Conservation (phyloP, 1,139 yeast species). For the Arxiozyma heterogenica region DNA sequence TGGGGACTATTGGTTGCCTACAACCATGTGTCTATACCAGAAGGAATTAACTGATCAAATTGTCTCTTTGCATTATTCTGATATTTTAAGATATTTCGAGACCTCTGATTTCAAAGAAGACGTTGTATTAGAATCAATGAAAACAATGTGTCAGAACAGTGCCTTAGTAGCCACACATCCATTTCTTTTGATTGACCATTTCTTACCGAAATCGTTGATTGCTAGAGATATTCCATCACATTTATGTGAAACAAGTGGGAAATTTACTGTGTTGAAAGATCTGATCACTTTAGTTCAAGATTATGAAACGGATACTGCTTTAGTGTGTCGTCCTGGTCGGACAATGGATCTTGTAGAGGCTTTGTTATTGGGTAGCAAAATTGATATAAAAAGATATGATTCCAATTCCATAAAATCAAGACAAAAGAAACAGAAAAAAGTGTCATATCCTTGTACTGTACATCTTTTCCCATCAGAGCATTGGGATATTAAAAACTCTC, state of each 20-base stretch:
- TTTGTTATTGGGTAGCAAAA: slow-evolving; percentile 55
- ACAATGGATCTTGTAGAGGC: slow-evolving; percentile 77
- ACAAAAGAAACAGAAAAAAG: slow-evolving; percentile 29
- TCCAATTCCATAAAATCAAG: slow-evolving; percentile 42
- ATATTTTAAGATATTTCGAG: slow-evolving; percentile 79
- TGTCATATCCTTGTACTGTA: slow-evolving; percentile 25
- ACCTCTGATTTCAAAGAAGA: slow-evolving; percentile 44
- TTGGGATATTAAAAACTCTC: slow-evolving; percentile 16
- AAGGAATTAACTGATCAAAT: slow-evolving; percentile 89
- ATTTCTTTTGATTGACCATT: slow-evolving; percentile 71
- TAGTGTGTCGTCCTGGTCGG: slow-evolving; percentile 48
- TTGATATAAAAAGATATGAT: slow-evolving; percentile 57
- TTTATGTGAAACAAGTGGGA: slow-evolving; percentile 77
- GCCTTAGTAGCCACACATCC: slow-evolving; percentile 84
- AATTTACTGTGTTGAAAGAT: slow-evolving; percentile 62
- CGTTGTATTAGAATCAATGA: slow-evolving; percentile 57
- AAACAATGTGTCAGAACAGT: slow-evolving; percentile 65
- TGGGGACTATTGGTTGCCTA: slow-evolving; percentile 73
- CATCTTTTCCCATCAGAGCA: slow-evolving; percentile 43
- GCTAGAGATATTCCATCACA: slow-evolving; percentile 70
- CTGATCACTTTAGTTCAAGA: slow-evolving; percentile 38
- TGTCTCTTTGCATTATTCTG: slow-evolving; percentile 82
- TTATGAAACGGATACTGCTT: slow-evolving; percentile 39
- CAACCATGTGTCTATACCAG: slow-evolving; percentile 84
- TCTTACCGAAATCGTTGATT: slow-evolving; percentile 72